phyloP scores from a whole-genome alignment of 768 basidiomycete species.

The Lentinula guzmanii region DNA sequence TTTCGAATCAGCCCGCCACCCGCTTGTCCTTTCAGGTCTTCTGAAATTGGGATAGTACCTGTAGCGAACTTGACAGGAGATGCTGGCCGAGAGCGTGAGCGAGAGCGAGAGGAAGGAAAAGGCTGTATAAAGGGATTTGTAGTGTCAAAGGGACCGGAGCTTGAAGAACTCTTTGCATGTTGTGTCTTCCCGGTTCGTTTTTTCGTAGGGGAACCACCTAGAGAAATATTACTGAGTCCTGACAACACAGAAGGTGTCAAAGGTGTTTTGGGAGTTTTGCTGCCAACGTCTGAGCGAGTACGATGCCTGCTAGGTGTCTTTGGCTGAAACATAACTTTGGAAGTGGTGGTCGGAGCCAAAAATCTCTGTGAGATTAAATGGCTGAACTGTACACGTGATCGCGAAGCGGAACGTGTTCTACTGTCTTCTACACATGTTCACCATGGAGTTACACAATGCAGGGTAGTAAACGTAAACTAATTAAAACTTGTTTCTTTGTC shows the following conservation, averaged over 20 bases:
- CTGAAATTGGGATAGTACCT: conserved; percentile 40
- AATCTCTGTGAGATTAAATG: neutral
- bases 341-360: too few species aligned
- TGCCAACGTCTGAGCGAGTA: conserved; percentile 35
- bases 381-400: conserved; percentile 2
- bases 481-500: too few species aligned
- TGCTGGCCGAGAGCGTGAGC: conserved; percentile 36
- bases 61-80: conserved; percentile 65
- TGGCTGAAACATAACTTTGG: conserved; percentile 13
- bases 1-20: conserved; percentile 65
- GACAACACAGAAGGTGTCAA: conserved; percentile 40
- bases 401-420: too few species aligned
- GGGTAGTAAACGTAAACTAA: too few species aligned
- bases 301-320: conserved; percentile 45
- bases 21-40: conserved; percentile 56
- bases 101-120: neutral
- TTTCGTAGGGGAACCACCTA: conserved; percentile 27
- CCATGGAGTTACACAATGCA: too few species aligned
- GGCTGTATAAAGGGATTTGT: conserved; percentile 55
- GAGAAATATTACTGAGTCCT: conserved; percentile 34
- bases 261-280: conserved; percentile 30
- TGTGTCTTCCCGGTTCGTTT: conserved; percentile 19
- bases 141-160: conserved; percentile 32
- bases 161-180: conserved; percentile 18
- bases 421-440: too few species aligned